Base-by-base conservation (phyloP, 2,329 filamentous ascomycete genomes). In the Aspergillus sp. region DNA sequence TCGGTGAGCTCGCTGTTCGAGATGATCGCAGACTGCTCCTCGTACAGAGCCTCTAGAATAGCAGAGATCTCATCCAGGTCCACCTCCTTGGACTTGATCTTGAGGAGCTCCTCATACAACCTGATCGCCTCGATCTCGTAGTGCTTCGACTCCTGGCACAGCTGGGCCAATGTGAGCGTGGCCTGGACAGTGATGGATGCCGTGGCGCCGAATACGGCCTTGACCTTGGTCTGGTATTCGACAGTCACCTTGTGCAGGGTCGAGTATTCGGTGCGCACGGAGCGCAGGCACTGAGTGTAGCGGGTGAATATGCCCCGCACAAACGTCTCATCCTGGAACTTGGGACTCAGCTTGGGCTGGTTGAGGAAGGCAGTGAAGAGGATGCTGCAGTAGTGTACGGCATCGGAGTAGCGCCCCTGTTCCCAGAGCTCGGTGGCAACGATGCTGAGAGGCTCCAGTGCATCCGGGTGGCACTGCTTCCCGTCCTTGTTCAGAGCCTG, bases 351-450 rank as follows among this genome's bases (percentile, higher is more conserved):
- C 59, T 77, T 74, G 11, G 73, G 71, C 74, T 74, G 60, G 15
- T 72, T 64, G 54, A 71, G 66, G n/a, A 79, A 65, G 61, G 76
- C 78, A n/a, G 66, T 69, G 67, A 78, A 78, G 6, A 80, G 61
- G 22, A 76, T 67, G 56, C 62, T 69, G 64, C 71, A 79, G 62
- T 75, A 73, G 0, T 67, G 62, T 28, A 77, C 56, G 2, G 77
- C 76, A 34, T 80, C 78, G 1, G 73, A 69, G 63, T 76, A 76
- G 8, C 71, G 74, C 13, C 69, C 77, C 59, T 77, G 76, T 57
- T 68, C 75, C 71, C 72, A 79, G 3, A 78, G 68, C 60, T 79
- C 77, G 3, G 70, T 75, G 3, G 75, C 71, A 13, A 80, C 75
- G 49, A 76, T 74, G 17, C 74, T 57, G 5, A 78, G 61, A 1